A percentile compares a stretch with the other conserved stretches of the same genome.
Conservation (phyloP, 129 eudicot species). For the Pulicaria dysenterica region DNA sequence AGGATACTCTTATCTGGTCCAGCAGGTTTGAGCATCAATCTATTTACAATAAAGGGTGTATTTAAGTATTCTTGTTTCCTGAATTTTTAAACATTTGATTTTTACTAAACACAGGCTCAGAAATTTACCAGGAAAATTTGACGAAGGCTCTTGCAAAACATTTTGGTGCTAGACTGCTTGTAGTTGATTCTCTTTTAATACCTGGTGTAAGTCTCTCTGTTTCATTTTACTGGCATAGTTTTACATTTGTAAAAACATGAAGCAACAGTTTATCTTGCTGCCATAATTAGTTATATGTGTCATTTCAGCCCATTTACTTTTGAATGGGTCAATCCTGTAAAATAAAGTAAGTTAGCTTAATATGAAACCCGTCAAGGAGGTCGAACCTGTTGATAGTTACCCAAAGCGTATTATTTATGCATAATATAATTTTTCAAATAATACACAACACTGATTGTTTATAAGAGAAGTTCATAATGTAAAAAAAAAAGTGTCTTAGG, state of each 20-base stretch:
- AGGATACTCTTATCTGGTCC: conserved; percentile 91
- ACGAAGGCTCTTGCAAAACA: conserved; percentile 85
- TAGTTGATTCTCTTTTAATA: conserved; percentile 70
- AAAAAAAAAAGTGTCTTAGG: background rate
- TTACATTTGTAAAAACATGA: background rate
- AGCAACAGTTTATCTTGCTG: background rate
- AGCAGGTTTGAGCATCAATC: conserved; percentile 54
- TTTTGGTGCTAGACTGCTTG: conserved; percentile 70
- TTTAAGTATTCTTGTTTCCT: background rate
- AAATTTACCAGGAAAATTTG: conserved; percentile 84
- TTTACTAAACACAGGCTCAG: conserved; percentile 62
- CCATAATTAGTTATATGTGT: background rate
- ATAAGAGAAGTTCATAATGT: background rate
- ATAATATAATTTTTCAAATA: background rate
- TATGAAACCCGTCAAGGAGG: background rate
- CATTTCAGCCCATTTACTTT: background rate
- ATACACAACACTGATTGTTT: background rate
- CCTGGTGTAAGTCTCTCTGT: conserved; percentile 77
- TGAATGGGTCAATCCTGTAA: background rate
- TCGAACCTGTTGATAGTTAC: background rate
- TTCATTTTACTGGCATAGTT: background rate
- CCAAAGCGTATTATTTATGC: background rate
- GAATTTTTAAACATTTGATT: background rate
- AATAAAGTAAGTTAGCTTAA: background rate
- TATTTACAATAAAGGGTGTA: background rate